phyloP scores from a whole-genome alignment of 768 basidiomycete genomes.

The Scleroderma bovista region DNA sequence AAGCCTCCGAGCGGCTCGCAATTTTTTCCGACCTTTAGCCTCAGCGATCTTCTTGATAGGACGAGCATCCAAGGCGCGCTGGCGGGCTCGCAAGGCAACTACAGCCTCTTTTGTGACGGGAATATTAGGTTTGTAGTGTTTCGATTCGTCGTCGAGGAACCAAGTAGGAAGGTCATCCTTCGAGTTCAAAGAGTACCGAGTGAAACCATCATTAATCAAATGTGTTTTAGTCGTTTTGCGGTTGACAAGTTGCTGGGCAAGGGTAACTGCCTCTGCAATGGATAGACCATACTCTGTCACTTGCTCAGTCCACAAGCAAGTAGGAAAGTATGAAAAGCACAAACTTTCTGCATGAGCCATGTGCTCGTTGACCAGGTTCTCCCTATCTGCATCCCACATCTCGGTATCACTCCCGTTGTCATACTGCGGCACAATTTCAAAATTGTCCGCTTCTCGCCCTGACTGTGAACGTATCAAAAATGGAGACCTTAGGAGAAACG shows the following conservation, averaged over 20 bases:
- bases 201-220: constrained; percentile 93
- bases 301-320: constrained; percentile 3
- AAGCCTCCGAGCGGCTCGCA: constrained; percentile 76
- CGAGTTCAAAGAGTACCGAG: constrained; percentile 83
- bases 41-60: constrained; percentile 99
- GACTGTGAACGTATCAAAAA: constrained; percentile 15
- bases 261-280: constrained; percentile 85
- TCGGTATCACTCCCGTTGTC: constrained; percentile 50
- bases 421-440: constrained; percentile 71
- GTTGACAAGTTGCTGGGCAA: constrained; percentile 90
- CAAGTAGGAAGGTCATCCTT: constrained; percentile 91
- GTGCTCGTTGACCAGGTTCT: constrained; percentile 67
- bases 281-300: constrained; percentile 68
- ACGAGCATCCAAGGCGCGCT: constrained; percentile 90
- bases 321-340: constrained; percentile 16
- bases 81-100: constrained; percentile 75
- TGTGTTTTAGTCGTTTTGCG: constrained; percentile 83
- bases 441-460: constrained; percentile 38
- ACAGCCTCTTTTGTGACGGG: constrained; percentile 98
- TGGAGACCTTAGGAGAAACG: neutral
- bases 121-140: constrained; percentile 88
- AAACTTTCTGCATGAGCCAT: constrained; percentile 62
- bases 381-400: constrained; percentile 79
- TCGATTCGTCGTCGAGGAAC: constrained; percentile 96
- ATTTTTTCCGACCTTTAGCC: constrained; percentile 95